Evolutionary conservation across 2,329 filamentous ascomycete species (phyloP), one percentile per base, ranked within the genome.

Genomic region (Cladophialophora carrionii): DNA sequence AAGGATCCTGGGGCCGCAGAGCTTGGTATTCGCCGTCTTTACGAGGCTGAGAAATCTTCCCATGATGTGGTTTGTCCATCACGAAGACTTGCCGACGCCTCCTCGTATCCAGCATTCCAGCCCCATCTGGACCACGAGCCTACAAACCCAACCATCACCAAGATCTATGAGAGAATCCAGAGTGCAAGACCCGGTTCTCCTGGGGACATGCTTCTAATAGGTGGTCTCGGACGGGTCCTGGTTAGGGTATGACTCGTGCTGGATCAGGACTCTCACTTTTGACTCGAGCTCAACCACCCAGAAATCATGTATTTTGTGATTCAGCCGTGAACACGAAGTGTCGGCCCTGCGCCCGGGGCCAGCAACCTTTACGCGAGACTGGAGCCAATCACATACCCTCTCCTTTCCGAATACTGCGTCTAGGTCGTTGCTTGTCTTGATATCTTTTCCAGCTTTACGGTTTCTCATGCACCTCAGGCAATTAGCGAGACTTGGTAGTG

Each of bases 71-170:
- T 51, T 51, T n/a, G 48, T 22, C 24, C 20, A 7, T 17, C 2
- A 10, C 48, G 9, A 26, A 51, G 24, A 3, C 24, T 20, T 51
- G 48, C 48, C 26, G 20, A 26, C 48, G 20, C 48, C 48, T 51
- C 48, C 48, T 51, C 48, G 48, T 51, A 51, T 51, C 14, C 48
- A 51, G 24, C 14, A 24, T 51, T 51, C 48, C 48, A 51, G 48
- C 48, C 2, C 12, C 26, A 24, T 51, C 48, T 51, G 48, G 48
- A 29, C 48, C 20, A 17, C 8, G 48, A 29, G 3, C 20, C 22
- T 20, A 26, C n/a, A n/a, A n/a, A n/a, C 48, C 22, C 22, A 26
- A 4, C 22, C 20, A 26, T 51, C 48, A 26, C 48, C 20, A 51
- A 26, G 22, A 12, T 51, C 9, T 29, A 51, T 51, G 37, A 43